Percentiles rank a stretch among this genome's conserved stretches.
Conservation (phyloP, 495 filamentous ascomycete genomes). For the Penicillium dipodomyicola region DNA sequence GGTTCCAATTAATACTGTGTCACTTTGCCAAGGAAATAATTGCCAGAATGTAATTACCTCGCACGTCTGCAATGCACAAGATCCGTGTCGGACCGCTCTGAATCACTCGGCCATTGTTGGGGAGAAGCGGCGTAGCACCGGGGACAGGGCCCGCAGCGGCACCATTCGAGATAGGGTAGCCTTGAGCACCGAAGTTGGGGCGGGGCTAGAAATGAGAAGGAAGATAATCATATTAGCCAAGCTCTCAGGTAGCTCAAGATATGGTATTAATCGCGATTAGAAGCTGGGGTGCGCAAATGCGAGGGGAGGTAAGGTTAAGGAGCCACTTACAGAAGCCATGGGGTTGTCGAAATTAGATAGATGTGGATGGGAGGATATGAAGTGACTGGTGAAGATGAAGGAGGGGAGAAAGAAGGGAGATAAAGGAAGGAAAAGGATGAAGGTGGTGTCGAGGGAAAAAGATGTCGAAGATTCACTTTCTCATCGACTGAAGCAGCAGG, state of each 20-base stretch:
- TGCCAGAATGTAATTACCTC: conserved; percentile 60
- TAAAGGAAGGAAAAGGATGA: conserved; percentile 21
- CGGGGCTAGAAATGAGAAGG: conserved; percentile 35
- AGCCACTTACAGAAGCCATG: conserved; percentile 57
- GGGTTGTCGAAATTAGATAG: conserved; percentile 21
- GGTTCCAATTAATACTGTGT: conserved; percentile 18
- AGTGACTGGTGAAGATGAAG: conserved; percentile 4
- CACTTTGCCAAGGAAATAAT: background rate
- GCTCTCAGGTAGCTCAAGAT: background rate
- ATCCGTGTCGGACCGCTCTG: conserved; percentile 82
- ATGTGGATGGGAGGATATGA: conserved; percentile 6
- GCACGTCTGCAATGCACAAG: conserved; percentile 94
- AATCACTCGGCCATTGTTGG: conserved; percentile 70
- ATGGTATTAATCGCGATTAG: conserved; percentile 1
- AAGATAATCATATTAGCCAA: conserved; percentile 11
- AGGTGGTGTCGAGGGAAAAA: conserved; percentile 22
- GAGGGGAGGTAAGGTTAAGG: conserved; percentile 20
- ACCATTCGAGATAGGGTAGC: conserved; percentile 51
- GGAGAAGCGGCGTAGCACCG: conserved; percentile 55
- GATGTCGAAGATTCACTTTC: conserved; percentile 23
- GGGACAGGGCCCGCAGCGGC: conserved; percentile 48
- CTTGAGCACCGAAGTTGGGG: conserved; percentile 49
- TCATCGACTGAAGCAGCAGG: conserved; percentile 24
- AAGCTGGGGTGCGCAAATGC: conserved; percentile 16
- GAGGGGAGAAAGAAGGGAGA: conserved; percentile 12